Evolutionary conservation across 768 basidiomycete species (phyloP), one percentile per base, ranked within the genome.

Genomic region (Amanita rimosa): DNA sequence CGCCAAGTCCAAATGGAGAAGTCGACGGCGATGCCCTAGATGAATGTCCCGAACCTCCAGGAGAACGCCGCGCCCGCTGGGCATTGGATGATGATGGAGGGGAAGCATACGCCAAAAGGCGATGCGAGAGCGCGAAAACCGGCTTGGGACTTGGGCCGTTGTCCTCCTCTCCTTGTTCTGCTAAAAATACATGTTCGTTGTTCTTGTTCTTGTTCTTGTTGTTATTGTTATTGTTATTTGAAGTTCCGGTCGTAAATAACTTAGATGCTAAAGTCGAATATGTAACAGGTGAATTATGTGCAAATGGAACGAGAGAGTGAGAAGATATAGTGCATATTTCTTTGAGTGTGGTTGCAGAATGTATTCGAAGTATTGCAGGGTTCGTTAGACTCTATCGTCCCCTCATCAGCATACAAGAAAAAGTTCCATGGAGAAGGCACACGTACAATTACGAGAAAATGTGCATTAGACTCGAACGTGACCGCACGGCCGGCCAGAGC

Each of bases 51-150:
- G 47, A 40, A 8, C 38, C 50, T 16, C 29, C 8, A 1, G 50
- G 48, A 40, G 38, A 53, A 27, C 17, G 41, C 16, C 26, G 54
- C 4, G 43, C 27, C n/a, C 13, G 43, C 14, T 40, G 36, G 17
- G 34, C 47, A 47, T 19, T 29, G 13, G 29, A 45, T 11, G 41
- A 49, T 4, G 55, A 55, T 14, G 52, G 45, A 17, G 51, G 54
- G 2, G 61, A 65, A 7, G 75, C 71, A 54, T 74, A 85, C 3
- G 79, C 83, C 11, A 87, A 67, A 21, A 88, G 73, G 8, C 83
- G 79, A 31, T 70, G 62, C 10, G 79, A 79, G 16, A 83, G 66
- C 3, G 80, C 69, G 58, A 77, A 85, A 8, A 83, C 63, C 1
- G 85, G 77, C n/a, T 55, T 62, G 1, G 69, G 69, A 27, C 38